Evolutionary conservation across 352 stramenopile species (phyloP), one percentile per base, ranked within the genome.

Genomic region (Paralagenidium karlingii): DNA sequence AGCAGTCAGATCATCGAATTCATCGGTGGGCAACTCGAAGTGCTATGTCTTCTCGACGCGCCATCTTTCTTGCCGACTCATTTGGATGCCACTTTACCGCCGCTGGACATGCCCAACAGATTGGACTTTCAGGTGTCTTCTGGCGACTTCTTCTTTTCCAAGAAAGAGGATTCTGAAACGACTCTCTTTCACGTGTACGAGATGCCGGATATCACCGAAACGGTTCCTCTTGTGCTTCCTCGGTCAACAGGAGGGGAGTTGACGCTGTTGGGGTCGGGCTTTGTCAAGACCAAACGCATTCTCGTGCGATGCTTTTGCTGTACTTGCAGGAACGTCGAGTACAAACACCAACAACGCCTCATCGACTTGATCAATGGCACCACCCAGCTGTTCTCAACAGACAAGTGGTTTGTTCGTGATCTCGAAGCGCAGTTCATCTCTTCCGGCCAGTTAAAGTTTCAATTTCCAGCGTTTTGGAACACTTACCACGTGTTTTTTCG

Each of bases 401-500:
- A 43, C 1, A 44, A 55, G 8, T 69, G 71, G 24, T 81, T 81
- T 24, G 43, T 71, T 8, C 48, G 48, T 2, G 68, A 83, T 27
- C 37, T 82, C 2, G 34, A 56, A 24, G 73, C 51, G 0, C 40
- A 25, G 5, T 64, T 74, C 28, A 40, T 78, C 2, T 79, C 68
- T 2, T 27, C 51, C 1, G 60, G 54, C 8, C 54, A 37, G 22
- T 20, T 83, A 13, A 55, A 50, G 18, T 68, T 66, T 21, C 30
- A 39, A 15, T 47, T 83, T 16, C 73, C 73, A 9, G 31, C 66
- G 0, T 49, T 58, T n/a, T 39, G 83, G 1, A 61, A 64, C 1
- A 68, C 44, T n/a, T 86, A 76, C 53, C 69, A 60, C 27, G 25
- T 83, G 16, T 86, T 61, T 42, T 82, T 76, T 24, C 71, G 67